These are phyloP conservation scores for Setaria viridis DNA, from an alignment of 202 grass and related monocot species.

Conservation along the genomic window DNA sequence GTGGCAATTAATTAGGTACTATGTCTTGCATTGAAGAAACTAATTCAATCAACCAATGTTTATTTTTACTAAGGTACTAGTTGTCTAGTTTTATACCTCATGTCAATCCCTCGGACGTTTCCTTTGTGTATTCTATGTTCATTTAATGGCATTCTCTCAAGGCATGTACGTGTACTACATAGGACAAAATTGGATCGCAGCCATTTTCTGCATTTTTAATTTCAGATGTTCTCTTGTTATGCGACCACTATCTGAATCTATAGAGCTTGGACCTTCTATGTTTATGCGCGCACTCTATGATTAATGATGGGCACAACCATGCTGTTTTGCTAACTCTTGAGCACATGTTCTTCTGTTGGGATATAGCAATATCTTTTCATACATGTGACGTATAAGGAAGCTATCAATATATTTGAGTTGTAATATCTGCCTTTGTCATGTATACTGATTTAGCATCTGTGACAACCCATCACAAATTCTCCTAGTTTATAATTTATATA, in stretches of 20 bases:
- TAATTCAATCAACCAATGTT: slow-evolving; percentile 6
- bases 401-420: not conserved
- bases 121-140: slow-evolving; percentile 15
- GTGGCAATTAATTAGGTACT: slow-evolving; percentile 8
- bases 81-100: slow-evolving; percentile 13
- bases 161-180: not conserved
- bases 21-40: slow-evolving; percentile 20
- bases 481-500: slow-evolving; percentile 27
- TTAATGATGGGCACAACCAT: not conserved
- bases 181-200: not conserved
- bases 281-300: not conserved
- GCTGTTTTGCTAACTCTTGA: not conserved
- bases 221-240: not conserved
- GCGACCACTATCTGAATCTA: slow-evolving; percentile 20
- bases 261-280: not conserved
- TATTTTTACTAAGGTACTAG: slow-evolving; percentile 31
- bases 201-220: not conserved
- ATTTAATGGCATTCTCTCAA: slow-evolving; percentile 15
- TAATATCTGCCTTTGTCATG: not conserved
- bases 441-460: slow-evolving; percentile 20
- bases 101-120: not conserved
- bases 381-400: not conserved
- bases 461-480: not conserved
- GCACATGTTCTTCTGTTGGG: not conserved
- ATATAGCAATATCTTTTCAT: not conserved